phyloP scores from a whole-genome alignment of 108 stramenopile species.

The Cyclotella atomus region DNA sequence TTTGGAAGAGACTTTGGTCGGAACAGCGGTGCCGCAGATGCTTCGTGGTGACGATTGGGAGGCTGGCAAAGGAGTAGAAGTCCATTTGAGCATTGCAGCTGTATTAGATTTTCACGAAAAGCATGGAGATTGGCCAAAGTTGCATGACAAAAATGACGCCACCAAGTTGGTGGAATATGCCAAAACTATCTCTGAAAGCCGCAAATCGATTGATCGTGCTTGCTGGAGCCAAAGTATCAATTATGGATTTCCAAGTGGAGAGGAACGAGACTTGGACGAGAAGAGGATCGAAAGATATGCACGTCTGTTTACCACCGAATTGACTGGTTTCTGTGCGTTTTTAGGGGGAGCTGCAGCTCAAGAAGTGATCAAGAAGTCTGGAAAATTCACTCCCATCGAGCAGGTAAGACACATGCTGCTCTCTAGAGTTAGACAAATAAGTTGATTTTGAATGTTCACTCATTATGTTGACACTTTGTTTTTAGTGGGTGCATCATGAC shows the following conservation, averaged over 20 bases:
- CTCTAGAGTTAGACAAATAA: neutral
- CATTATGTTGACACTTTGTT: neutral
- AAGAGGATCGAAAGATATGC: constrained; percentile 57
- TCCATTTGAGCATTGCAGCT: constrained; percentile 50
- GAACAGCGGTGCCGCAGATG: constrained; percentile 61
- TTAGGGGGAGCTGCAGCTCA: constrained; percentile 89
- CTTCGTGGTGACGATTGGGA: constrained; percentile 66
- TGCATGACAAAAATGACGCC: constrained; percentile 52
- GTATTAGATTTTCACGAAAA: constrained; percentile 51
- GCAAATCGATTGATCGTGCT: constrained; percentile 26
- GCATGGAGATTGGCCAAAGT: constrained; percentile 37
- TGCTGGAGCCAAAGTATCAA: constrained; percentile 55
- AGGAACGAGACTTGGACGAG: constrained; percentile 64
- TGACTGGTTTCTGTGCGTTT: constrained; percentile 80
- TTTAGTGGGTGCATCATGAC: constrained; percentile 67
- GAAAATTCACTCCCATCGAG: constrained; percentile 86
- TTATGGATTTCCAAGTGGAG: constrained; percentile 60
- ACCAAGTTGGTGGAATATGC: constrained; percentile 26
- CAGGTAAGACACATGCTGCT: constrained; percentile 8
- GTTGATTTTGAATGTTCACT: neutral
- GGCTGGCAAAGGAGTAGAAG: constrained; percentile 57
- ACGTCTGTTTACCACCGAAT: constrained; percentile 56
- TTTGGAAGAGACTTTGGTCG: constrained; percentile 53
- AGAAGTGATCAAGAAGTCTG: constrained; percentile 87
- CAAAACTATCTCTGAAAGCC: constrained; percentile 34